Evolutionary conservation across 345 rosid species (phyloP), one percentile per base, ranked within the genome.

Genomic region (Passiflora organensis): DNA sequence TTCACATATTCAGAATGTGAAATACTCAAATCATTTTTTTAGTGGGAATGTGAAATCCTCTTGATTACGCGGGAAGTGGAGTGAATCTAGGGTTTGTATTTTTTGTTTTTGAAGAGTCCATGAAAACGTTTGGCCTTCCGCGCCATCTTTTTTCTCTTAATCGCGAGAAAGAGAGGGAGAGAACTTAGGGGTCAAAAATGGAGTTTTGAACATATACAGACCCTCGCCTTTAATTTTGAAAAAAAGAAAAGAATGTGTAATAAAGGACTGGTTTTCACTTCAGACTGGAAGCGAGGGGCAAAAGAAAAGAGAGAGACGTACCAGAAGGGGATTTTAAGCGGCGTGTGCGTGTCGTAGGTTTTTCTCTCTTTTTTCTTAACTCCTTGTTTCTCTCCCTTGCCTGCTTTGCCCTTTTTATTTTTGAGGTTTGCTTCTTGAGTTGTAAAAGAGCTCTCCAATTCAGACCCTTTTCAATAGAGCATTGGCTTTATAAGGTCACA

Each of bases 61-160:
- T 36, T 20, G 46, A 62, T n/a, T n/a, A n/a, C n/a, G n/a, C n/a
- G n/a, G n/a, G n/a, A n/a, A n/a, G n/a, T n/a, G n/a, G n/a, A n/a
- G n/a, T n/a, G n/a, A n/a, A 65, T 62, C 66, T 72, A 76, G 75
- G 75, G 80, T 69, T 72, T 76, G 55, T 39, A 6, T 20, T 24
- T 6, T 43, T 36, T 28, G 51, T 22, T 9, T 15, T 1, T 34
- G n/a, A n/a, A n/a, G n/a, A n/a, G n/a, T n/a, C n/a, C n/a, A n/a
- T n/a, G n/a, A n/a, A n/a, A n/a, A n/a, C n/a, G n/a, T n/a, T n/a
- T n/a, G n/a, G n/a, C 8, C 53, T 34, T 53, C 53, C 76, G 59
- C 62, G 60, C 57, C 51, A 32, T 45, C 63, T 65, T 61, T 18
- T 32, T 2, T 25, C 34, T n/a, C 14, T 8, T 32, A 9, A 6